Conservation (phyloP, 768 basidiomycete species). For the Lactarius sp. region DNA sequence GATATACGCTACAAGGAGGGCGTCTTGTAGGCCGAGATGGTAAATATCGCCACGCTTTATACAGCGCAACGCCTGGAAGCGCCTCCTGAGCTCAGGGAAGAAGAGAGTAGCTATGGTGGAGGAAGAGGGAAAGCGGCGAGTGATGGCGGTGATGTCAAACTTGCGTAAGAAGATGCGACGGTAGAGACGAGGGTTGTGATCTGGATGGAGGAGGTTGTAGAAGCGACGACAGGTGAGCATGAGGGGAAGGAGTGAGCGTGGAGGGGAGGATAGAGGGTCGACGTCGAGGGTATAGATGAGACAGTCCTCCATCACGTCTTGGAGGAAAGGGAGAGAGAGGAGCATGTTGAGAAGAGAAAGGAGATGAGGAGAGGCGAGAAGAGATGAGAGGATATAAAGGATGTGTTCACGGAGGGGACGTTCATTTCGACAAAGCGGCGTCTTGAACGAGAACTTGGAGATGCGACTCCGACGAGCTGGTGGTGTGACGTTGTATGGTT, state of each 20-base stretch:
- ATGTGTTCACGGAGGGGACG: conserved; percentile 9
- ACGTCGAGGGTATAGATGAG: conserved; percentile 52
- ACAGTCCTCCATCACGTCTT: conserved; percentile 73
- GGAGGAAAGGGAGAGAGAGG: conserved; percentile 28
- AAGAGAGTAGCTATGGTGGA: conserved; percentile 41
- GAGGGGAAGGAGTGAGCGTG: conserved; percentile 50
- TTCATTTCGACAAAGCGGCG: conserved; percentile 24
- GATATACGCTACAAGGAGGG: conserved; percentile 19
- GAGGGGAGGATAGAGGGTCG: conserved; percentile 48
- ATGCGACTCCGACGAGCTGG: conserved; percentile 24
- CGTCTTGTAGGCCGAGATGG: conserved; percentile 3
- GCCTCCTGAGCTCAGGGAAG: conserved; percentile 33
- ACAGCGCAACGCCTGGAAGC: conserved; percentile 15
- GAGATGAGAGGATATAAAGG: conserved; percentile 21
- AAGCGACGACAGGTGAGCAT: conserved; percentile 47
- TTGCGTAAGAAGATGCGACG: conserved; percentile 60
- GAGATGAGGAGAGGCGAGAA: background rate
- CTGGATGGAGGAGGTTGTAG: conserved; percentile 45
- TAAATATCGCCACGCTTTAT: conserved; percentile 14
- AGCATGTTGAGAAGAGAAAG: conserved; percentile 1
- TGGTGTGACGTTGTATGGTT: conserved; percentile 22
- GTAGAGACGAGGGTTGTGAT: conserved; percentile 60
- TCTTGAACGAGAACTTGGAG: conserved; percentile 21
- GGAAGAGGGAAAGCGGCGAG: conserved; percentile 44
- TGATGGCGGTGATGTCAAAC: conserved; percentile 55